Conservation (phyloP, 495 filamentous ascomycete species). For the Talaromyces liani region DNA sequence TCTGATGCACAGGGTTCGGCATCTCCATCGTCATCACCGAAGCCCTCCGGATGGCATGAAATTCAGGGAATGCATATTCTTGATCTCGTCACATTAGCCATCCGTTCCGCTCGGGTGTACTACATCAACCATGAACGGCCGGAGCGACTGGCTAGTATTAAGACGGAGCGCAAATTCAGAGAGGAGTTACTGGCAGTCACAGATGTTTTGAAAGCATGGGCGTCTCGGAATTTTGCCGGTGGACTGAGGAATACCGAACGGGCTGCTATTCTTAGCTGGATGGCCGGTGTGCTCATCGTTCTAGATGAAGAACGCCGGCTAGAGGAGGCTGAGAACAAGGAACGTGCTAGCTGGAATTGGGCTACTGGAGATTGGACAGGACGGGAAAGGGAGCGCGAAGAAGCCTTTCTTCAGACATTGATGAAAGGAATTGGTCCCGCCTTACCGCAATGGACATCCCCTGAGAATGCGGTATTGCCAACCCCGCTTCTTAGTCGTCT, state of each 20-base stretch:
- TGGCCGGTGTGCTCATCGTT: constrained; percentile 65
- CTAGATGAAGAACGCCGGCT: constrained; percentile 64
- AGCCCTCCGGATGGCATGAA: constrained; percentile 64
- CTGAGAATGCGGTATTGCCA: constrained; percentile 47
- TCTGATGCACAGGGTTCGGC: constrained; percentile 9
- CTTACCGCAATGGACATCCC: constrained; percentile 65
- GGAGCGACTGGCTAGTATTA: constrained; percentile 75
- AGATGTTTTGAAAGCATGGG: constrained; percentile 86
- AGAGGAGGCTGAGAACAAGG: constrained; percentile 63
- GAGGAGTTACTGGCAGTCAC: constrained; percentile 76
- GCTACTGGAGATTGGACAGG: constrained; percentile 71
- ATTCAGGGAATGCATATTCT: constrained; percentile 86
- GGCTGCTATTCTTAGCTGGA: constrained; percentile 66
- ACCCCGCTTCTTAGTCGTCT: constrained; percentile 69
- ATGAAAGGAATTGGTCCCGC: constrained; percentile 32
- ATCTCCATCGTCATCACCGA: constrained; percentile 17
- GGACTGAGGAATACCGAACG: constrained; percentile 72
- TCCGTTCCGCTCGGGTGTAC: constrained; percentile 89
- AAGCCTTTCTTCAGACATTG: constrained; percentile 68
- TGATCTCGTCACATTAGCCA: constrained; percentile 86
- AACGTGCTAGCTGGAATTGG: constrained; percentile 75
- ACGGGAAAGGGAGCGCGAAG: constrained; percentile 68
- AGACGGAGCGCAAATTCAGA: constrained; percentile 72
- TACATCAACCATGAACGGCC: constrained; percentile 83
- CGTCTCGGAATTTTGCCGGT: constrained; percentile 75